phyloP scores from a whole-genome alignment of 2,329 filamentous ascomycete species.

The Capronia americana region DNA sequence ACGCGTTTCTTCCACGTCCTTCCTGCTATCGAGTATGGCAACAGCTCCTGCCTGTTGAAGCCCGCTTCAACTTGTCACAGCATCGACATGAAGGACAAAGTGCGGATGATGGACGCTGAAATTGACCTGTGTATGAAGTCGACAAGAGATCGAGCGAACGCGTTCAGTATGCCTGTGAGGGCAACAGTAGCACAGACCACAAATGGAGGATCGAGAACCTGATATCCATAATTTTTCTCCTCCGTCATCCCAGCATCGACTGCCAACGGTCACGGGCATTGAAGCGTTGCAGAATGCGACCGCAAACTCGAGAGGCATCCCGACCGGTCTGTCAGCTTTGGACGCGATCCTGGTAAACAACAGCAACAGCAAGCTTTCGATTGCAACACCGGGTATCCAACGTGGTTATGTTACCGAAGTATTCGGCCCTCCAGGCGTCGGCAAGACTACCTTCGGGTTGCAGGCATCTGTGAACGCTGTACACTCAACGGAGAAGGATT shows the following conservation, averaged over 20 bases:
- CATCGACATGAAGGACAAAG: neutral
- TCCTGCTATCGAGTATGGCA: neutral
- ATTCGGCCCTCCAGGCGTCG: conserved; percentile 83
- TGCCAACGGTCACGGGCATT: conserved; percentile 78
- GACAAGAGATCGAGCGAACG: neutral
- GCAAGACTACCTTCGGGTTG: conserved; percentile 81
- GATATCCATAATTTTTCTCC: conserved; percentile 65
- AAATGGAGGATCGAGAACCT: conserved; percentile 59
- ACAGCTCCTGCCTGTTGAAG: conserved; percentile 2
- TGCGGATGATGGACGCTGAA: neutral
- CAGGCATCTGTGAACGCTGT: conserved; percentile 72
- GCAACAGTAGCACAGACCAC: conserved; percentile 41
- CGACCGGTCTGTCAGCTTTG: conserved; percentile 63
- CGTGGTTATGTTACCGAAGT: conserved; percentile 83
- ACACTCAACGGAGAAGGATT: conserved; percentile 55
- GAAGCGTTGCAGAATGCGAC: conserved; percentile 62
- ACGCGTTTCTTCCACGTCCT: conserved; percentile 1
- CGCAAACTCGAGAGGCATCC: conserved; percentile 48
- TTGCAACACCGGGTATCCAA: conserved; percentile 42
- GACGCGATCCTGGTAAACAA: conserved; percentile 54
- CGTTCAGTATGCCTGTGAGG: conserved; percentile 22
- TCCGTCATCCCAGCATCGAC: conserved; percentile 58
- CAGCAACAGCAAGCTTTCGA: conserved; percentile 11
- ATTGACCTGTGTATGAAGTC: neutral
- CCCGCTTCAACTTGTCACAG: neutral